phyloP scores from a whole-genome alignment of 2,329 filamentous ascomycete species.

The Monilinia laxa region DNA sequence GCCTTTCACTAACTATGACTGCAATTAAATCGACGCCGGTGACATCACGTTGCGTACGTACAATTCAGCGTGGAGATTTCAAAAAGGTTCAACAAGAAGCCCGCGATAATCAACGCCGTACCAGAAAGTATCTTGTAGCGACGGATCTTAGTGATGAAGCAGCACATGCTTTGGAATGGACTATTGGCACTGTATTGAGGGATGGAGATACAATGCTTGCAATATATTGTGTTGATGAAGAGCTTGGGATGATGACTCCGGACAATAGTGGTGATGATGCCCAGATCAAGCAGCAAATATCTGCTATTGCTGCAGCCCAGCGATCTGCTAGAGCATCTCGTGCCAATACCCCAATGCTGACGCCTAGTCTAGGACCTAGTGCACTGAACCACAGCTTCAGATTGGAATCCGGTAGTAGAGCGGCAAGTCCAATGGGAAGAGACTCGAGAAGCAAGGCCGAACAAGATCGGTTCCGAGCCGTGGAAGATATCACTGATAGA shows the following conservation, averaged over 20 bases:
- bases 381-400: constrained; percentile 31
- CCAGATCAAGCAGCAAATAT: constrained; percentile 72
- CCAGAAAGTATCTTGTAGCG: constrained; percentile 91
- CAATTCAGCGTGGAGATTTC: constrained; percentile 88
- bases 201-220: constrained; percentile 93
- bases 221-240: constrained; percentile 92
- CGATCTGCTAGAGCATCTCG: constrained; percentile 36
- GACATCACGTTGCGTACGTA: constrained; percentile 78
- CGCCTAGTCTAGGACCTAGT: constrained; percentile 28
- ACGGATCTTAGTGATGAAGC: constrained; percentile 94
- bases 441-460: constrained; percentile 60
- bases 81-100: constrained; percentile 71
- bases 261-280: constrained; percentile 56
- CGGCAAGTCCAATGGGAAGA: constrained; percentile 42
- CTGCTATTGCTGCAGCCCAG: constrained; percentile 62
- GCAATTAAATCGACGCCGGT: constrained; percentile 73
- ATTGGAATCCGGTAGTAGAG: constrained; percentile 32
- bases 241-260: constrained; percentile 57
- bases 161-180: constrained; percentile 94
- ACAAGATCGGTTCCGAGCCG: constrained; percentile 75
- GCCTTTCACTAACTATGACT: constrained; percentile 77
- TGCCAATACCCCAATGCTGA: constrained; percentile 32
- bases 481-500: constrained; percentile 80
- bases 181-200: constrained; percentile 88
- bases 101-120: constrained; percentile 72